Evolutionary conservation across 1,284 basidiomycete species (phyloP).

Genomic region (Ceratobasidium sp.): DNA sequence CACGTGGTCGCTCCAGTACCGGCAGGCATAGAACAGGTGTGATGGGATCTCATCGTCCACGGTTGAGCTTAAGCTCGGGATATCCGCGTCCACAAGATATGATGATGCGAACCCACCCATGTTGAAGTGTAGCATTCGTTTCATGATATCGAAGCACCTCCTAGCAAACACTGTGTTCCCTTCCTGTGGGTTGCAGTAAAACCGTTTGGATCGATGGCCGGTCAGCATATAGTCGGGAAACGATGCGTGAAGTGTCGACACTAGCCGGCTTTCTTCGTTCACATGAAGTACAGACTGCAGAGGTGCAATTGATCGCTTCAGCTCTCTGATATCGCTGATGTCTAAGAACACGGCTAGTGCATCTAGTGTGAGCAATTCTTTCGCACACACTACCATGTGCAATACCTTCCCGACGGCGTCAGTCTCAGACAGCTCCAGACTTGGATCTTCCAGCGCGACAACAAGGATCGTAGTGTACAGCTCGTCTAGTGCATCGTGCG

Average conservation of each 20-base stretch:
- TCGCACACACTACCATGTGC: no score
- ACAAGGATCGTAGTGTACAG: conserved; percentile 8
- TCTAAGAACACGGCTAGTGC: no score
- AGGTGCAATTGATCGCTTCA: no score
- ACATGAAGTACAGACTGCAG: no score
- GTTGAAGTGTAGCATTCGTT: conserved; percentile 1
- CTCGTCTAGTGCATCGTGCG: not conserved
- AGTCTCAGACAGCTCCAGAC: not conserved
- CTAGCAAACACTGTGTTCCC: no score
- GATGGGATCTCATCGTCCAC: not conserved
- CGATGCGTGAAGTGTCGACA: no score
- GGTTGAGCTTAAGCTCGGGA: not conserved
- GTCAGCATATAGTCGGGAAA: no score
- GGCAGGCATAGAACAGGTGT: conserved; percentile 12
- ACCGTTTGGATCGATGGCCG: no score
- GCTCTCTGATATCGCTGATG: no score
- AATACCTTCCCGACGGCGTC: not conserved
- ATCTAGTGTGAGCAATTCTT: no score
- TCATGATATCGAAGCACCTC: conserved; percentile 5
- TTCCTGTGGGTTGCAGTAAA: no score
- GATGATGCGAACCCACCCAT: not conserved
- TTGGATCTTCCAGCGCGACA: not conserved
- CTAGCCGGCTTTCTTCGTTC: no score
- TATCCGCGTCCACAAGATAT: not conserved
- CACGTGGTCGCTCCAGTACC: conserved; percentile 8